These are phyloP conservation scores for Melianthus villosus DNA, from an alignment of 441 rosid species.

Conservation along the genomic window DNA sequence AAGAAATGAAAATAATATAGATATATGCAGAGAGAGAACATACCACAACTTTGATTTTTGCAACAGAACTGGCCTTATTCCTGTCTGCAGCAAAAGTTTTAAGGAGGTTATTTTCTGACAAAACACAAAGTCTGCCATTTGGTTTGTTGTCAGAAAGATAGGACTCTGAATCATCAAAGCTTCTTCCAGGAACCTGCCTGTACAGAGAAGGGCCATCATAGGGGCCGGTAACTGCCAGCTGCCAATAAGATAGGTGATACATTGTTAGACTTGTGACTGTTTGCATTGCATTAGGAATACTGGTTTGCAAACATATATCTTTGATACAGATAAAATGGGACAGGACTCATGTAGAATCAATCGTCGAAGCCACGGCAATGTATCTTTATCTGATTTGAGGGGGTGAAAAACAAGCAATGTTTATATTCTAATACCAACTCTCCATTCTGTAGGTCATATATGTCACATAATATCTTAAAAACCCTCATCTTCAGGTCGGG, in stretches of 20 bases:
- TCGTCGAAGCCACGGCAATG: no score
- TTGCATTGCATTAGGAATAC: no score
- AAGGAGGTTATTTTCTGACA: conserved; percentile 50
- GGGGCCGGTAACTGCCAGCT: conserved; percentile 49
- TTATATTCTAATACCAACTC: no score
- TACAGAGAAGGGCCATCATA: conserved; percentile 44
- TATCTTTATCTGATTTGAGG: no score
- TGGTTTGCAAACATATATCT: no score
- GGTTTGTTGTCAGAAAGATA: conserved; percentile 39
- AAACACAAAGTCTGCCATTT: conserved; percentile 42
- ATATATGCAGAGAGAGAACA: conserved; percentile 12
- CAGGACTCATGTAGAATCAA: no score
- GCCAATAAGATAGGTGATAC: conserved; percentile 15
- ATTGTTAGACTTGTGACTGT: no score
- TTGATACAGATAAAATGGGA: no score
- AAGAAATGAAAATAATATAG: neutral
- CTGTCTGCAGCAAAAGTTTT: conserved; percentile 70
- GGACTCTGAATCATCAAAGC: conserved; percentile 71
- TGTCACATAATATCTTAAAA: no score
- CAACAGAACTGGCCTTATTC: conserved; percentile 72
- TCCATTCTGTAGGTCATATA: no score
- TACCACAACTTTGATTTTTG: conserved; percentile 99
- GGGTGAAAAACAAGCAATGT: no score
- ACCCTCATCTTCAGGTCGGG: no score
- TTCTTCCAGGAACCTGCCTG: conserved; percentile 55